Percentiles rank a stretch among this genome's conserved stretches.
Conservation (phyloP, 352 stramenopile genomes). For the Albugo candida region DNA sequence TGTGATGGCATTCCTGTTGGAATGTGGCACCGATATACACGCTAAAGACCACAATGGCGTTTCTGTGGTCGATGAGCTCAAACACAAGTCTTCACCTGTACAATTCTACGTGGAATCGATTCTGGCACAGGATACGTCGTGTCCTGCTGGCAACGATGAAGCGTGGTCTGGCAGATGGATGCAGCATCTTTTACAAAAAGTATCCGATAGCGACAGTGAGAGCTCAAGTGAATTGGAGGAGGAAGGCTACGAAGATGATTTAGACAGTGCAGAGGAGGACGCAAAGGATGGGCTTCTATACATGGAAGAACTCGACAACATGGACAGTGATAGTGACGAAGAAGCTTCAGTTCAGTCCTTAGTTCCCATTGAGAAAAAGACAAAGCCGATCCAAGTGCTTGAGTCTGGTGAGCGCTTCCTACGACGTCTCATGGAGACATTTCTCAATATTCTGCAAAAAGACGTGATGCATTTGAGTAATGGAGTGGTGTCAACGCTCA, state of each 20-base stretch:
- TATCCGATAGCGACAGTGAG: no score
- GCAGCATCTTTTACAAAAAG: no score
- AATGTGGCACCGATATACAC: constrained; percentile 44
- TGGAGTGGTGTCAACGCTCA: constrained; percentile 36
- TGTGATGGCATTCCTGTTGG: constrained; percentile 46
- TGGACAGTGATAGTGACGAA: constrained; percentile 9
- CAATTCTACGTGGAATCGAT: no score
- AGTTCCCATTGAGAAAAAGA: not conserved
- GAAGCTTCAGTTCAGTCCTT: constrained; percentile 5
- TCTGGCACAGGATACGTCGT: no score
- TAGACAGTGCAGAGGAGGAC: constrained; percentile 9
- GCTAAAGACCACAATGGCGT: constrained; percentile 27
- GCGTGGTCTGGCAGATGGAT: no score
- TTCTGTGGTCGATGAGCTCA: constrained; percentile 19
- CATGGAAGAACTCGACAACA: constrained; percentile 2
- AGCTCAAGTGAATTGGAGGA: constrained; percentile 17
- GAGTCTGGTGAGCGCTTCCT: constrained; percentile 26
- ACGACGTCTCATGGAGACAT: constrained; percentile 22
- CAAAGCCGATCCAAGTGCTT: constrained; percentile 13
- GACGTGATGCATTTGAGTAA: constrained; percentile 24
- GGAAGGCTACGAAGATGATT: constrained; percentile 29
- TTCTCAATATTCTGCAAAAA: constrained; percentile 39
- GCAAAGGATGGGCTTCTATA: constrained; percentile 10
- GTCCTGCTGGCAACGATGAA: no score
- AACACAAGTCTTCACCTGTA: no score